Evolutionary conservation across 228 moss, liverwort and hornwort species (phyloP).

Genomic region (Sphagnum fallax): DNA sequence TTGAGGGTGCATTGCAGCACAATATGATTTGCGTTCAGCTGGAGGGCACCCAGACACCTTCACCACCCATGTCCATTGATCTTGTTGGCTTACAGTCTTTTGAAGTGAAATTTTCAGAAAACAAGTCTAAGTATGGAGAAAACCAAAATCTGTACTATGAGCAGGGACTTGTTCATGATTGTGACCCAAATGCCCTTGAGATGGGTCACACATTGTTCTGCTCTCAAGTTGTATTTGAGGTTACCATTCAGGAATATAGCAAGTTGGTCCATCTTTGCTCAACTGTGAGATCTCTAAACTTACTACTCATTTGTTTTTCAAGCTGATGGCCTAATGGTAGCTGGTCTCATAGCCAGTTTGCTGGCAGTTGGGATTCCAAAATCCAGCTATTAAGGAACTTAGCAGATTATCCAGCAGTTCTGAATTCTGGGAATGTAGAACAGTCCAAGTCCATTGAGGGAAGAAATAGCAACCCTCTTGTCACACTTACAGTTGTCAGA

Average conservation of each 20-base stretch:
- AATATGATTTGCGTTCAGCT: constrained; percentile 88
- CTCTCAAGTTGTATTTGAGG: constrained; percentile 83
- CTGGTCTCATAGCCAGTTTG: no score
- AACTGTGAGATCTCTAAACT: constrained; percentile 36
- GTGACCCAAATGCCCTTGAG: constrained; percentile 50
- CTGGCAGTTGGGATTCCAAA: no score
- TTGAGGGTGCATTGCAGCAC: constrained; percentile 61
- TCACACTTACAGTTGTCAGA: no score
- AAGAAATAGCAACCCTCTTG: no score
- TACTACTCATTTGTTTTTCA: no score
- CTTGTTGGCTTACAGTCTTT: constrained; percentile 84
- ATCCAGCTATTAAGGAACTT: no score
- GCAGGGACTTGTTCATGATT: constrained; percentile 51
- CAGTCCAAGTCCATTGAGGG: no score
- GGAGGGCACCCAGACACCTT: constrained; percentile 86
- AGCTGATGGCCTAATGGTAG: no score
- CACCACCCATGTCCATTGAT: constrained; percentile 89
- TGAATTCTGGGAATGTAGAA: no score
- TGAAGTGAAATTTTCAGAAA: constrained; percentile 83
- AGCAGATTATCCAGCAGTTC: no score
- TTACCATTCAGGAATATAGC: constrained; percentile 86
- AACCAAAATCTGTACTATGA: constrained; percentile 21
- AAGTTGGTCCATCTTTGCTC: constrained; percentile 94
- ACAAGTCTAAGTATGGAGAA: constrained; percentile 49
- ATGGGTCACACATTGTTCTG: constrained; percentile 59